These are phyloP conservation scores for Cajanus cajan DNA, from an alignment of 306 rosid species.

Conservation along the genomic window DNA sequence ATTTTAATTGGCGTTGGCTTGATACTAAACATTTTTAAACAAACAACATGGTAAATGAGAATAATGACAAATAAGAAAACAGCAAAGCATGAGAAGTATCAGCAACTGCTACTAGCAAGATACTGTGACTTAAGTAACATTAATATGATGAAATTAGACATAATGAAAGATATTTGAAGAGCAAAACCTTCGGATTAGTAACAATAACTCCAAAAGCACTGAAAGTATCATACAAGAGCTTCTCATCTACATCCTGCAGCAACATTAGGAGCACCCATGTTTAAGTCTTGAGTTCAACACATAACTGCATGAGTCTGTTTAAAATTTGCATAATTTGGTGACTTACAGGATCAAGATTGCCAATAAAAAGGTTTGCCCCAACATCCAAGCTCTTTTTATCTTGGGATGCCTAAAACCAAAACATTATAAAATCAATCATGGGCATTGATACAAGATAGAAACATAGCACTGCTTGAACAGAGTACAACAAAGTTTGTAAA, in stretches of 20 bases:
- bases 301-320: background rate
- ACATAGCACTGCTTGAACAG: background rate
- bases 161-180: constrained; percentile 16
- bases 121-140: background rate
- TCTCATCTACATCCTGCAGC: constrained; percentile 96
- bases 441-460: background rate
- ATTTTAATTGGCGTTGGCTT: background rate
- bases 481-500: background rate
- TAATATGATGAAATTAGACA: background rate
- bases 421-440: constrained; percentile 1
- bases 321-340: constrained; percentile 10
- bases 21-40: background rate
- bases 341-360: constrained; percentile 94
- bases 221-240: constrained; percentile 92
- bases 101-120: constrained; percentile 13
- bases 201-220: constrained; percentile 99
- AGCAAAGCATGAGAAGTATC: background rate
- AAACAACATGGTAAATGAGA: background rate
- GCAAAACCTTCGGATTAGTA: constrained; percentile 85
- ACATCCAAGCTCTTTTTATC: constrained; percentile 98
- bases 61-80: background rate
- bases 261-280: constrained; percentile 17
- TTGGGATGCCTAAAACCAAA: constrained; percentile 79
- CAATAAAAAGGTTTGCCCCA: constrained; percentile 95
- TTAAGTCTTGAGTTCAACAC: constrained; percentile 2